phyloP scores from a whole-genome alignment of 2,329 filamentous ascomycete genomes.

The Coniochaeta hoffmannii region DNA sequence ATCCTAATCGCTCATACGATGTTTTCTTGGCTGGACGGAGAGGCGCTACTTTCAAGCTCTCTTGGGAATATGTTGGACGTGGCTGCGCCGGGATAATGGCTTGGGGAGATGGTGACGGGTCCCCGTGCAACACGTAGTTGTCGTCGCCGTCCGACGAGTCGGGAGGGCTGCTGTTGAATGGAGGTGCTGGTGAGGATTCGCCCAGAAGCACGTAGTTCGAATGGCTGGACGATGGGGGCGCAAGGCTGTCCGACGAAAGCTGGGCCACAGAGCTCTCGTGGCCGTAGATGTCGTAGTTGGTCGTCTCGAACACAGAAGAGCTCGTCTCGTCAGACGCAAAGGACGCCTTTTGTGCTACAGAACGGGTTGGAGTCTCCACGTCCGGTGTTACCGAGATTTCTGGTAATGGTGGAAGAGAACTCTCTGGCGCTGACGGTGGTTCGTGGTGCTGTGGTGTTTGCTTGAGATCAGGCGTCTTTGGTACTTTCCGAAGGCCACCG shows the following conservation, averaged over 20 bases:
- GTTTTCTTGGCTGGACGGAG: conserved; percentile 39
- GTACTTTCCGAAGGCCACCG: conserved; percentile 47
- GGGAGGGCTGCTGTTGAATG: conserved; percentile 28
- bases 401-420: conserved; percentile 23
- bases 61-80: conserved; percentile 47
- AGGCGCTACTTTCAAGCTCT: conserved; percentile 52
- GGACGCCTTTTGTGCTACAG: conserved; percentile 26
- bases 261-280: conserved; percentile 24
- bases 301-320: conserved; percentile 40
- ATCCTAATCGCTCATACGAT: conserved; percentile 40
- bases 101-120: conserved; percentile 32
- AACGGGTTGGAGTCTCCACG: conserved; percentile 14
- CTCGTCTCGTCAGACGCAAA: conserved; percentile 30
- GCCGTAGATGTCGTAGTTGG: conserved; percentile 48
- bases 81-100: conserved; percentile 23
- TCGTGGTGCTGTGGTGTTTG: conserved; percentile 26
- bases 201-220: conserved; percentile 46
- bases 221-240: conserved; percentile 29
- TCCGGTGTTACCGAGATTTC: conserved; percentile 18
- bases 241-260: conserved; percentile 32
- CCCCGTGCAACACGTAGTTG: conserved; percentile 48
- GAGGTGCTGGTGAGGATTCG: conserved; percentile 39
- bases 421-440: conserved; percentile 19
- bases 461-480: conserved; percentile 34
- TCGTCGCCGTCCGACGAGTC: conserved; percentile 31